Conservation (phyloP, 1,284 basidiomycete genomes). For the Anthracocystis setariae region DNA sequence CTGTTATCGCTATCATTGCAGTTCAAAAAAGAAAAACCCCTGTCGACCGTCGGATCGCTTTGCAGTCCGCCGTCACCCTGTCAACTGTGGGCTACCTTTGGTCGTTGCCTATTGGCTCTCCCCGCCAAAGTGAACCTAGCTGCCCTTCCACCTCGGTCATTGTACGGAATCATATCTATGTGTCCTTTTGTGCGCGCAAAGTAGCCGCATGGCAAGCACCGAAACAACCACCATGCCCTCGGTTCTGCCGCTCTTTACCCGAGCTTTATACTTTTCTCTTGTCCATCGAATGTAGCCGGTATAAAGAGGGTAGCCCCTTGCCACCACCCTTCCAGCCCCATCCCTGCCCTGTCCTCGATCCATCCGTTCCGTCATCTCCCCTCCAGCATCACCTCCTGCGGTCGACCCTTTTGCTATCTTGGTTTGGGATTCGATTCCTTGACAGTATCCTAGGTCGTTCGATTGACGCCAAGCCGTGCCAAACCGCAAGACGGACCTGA, state of each 20-base stretch:
- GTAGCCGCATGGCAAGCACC: slow-evolving; percentile 6
- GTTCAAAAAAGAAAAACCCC: background rate
- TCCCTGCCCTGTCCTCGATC: too few species aligned
- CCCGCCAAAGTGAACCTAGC: background rate
- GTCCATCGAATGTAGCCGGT: too few species aligned
- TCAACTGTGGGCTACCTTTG: background rate
- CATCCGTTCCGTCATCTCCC: too few species aligned
- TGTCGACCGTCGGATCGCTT: slow-evolving; percentile 9
- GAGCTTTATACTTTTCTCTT: too few species aligned
- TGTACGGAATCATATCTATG: background rate
- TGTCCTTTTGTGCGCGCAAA: background rate
- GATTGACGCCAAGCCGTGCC: too few species aligned
- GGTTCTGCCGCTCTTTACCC: background rate
- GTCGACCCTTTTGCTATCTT: too few species aligned
- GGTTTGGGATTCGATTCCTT: too few species aligned
- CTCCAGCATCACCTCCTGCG: too few species aligned
- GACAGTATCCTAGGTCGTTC: too few species aligned
- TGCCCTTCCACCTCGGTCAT: background rate
- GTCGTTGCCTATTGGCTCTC: background rate
- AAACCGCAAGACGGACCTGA: too few species aligned
- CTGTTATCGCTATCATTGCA: background rate
- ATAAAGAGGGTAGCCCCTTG: too few species aligned
- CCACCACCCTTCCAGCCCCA: too few species aligned
- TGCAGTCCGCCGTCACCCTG: slow-evolving; percentile 1
- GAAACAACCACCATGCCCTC: background rate